Evolutionary conservation across 2,329 filamentous ascomycete species (phyloP), one percentile per base, ranked within the genome.

Genomic region (Amauroascus niger): DNA sequence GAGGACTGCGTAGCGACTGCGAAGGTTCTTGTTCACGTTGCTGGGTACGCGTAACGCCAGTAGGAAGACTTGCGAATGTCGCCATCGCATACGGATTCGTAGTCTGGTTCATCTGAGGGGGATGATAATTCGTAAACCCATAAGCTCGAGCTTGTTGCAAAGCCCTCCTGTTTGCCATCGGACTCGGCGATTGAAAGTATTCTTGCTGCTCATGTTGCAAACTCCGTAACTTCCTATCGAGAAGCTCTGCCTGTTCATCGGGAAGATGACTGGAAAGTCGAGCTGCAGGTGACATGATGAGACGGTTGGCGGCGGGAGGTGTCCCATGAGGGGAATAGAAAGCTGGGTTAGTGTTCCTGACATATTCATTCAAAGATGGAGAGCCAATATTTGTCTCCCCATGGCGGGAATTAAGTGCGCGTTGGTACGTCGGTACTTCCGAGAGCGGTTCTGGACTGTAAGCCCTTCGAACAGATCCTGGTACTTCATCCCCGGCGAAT

Each of bases 1-100:
- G 71, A 13, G 76, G 71, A 66, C 88, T 94, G 62, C 87, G 80
- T 13, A 85, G 71, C 52, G 79, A 79, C 56, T 80, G 79, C 13
- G 76, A 74, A 1, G 75, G 70, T 52, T 86, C 81, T 55, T 80
- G 76, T 28, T 82, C 80, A 49, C 79, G 75, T 53, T 73, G 74
- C 1, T 71, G 67, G 40, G 65, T 68, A 47, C 71, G 68, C 9
- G 72, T 66, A 16, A 67, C 62, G 9, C 68, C 62, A 6, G 63
- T 55, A 14, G 67, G 59, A 30, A 70, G 61, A 14, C 65, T 59
- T 26, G 58, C 53, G 1, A 68, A 59, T 1, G 66, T 63, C 3
- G 66, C 54, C 32, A 69, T 63, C 2, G 68, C 64, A 57, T 73
- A 72, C 43, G 66, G 67, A 2, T 66, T 64, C 3, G 69, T 63